Evolutionary conservation across 2,329 filamentous ascomycete genomes (phyloP), one percentile per base, ranked within the genome.

Genomic region (Fusarium torulosum): DNA sequence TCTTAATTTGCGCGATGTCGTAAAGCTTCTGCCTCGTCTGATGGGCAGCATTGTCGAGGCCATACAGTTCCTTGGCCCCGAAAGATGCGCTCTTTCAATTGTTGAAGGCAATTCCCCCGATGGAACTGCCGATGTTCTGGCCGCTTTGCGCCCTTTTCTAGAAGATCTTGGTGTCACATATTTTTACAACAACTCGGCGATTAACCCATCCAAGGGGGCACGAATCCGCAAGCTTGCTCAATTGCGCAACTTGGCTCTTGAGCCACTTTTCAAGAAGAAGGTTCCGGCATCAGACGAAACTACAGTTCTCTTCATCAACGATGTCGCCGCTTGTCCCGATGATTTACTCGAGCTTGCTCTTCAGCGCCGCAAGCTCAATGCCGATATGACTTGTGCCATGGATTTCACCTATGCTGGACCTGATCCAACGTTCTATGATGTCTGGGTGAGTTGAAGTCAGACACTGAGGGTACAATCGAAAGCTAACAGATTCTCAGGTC

Each of bases 301-400:
- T 2, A 82, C 81, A 2, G 75, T 87, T 14, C 58, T 87, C 20
- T 87, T 87, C 63, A 72, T 88, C 55, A 86, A 87, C 74, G 84
- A 88, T 64, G 82, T 88, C 13, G 82, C 82, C 4, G 74, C 78
- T 7, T 88, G 85, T 59, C 51, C 78, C 9, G 85, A 88, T 33
- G 86, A 89, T 70, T 80, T 89, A 17, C 78, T 90, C 3, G 87
- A 89, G 74, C 77, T 88, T 2, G 70, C 83, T 1, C 79, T 84
- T 59, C 85, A 88, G 74, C 81, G 79, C 35, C 67, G 63, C 15
- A 67, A 69, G 5, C 82, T 84, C 35, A 75, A 73, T 4, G 86
- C 86, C 3, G 82, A 85, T 71, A 87, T 87, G 83, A 84, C 82
- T 1, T 89, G 86, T 69, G 85, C 79, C 5, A 84, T 89, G 80